phyloP scores from a whole-genome alignment of 2,329 filamentous ascomycete species.

The Conoideocrella luteorostrata region DNA sequence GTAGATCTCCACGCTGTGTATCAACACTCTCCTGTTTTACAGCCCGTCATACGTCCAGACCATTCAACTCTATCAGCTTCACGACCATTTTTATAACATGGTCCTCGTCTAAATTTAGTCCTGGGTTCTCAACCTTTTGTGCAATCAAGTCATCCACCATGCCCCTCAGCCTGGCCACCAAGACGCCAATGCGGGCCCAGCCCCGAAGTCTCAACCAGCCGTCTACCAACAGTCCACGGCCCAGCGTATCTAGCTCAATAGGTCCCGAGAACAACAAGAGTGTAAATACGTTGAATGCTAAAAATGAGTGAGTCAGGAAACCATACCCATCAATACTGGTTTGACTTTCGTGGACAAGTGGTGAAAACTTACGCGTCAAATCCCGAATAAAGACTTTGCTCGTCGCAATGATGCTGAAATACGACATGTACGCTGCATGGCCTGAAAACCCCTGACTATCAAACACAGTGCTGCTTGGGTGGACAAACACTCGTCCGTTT shows the following conservation, averaged over 20 bases:
- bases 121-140: constrained; percentile 71
- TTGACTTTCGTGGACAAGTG: too few species aligned
- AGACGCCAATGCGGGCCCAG: constrained; percentile 90
- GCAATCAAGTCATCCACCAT: constrained; percentile 85
- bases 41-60: constrained; percentile 56
- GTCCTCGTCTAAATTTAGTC: constrained; percentile 47
- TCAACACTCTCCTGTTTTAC: background rate
- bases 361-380: constrained; percentile 65
- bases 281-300: constrained; percentile 82
- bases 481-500: constrained; percentile 83
- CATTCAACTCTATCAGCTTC: constrained; percentile 82
- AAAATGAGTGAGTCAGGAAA: constrained; percentile 10
- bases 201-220: constrained; percentile 81
- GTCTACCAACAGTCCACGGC: constrained; percentile 81
- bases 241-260: constrained; percentile 80
- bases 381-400: constrained; percentile 89
- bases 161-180: constrained; percentile 73
- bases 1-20: too few species aligned
- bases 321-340: background rate
- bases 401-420: constrained; percentile 88
- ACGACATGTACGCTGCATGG: constrained; percentile 72
- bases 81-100: constrained; percentile 73
- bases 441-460: constrained; percentile 71
- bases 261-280: constrained; percentile 82
- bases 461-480: constrained; percentile 83